Percentiles rank a stretch among this genome's conserved stretches.
Evolutionary conservation across 1,284 basidiomycete species (phyloP).

Genomic region (Pascua guehoae): DNA sequence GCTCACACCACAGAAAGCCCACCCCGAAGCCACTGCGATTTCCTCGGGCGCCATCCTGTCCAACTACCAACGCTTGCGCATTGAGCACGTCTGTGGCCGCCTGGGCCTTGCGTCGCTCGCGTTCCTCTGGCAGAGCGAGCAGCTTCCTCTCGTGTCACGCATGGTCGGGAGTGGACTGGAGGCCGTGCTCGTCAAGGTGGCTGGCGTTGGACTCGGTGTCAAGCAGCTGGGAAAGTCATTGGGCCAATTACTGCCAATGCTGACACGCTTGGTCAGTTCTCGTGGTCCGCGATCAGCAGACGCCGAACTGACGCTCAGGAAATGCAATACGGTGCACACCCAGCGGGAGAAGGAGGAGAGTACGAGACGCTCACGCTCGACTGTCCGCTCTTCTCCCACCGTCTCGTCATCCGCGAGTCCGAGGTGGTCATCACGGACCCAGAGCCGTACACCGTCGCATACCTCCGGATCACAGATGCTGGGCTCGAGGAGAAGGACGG

Average conservation of each 20-base stretch:
- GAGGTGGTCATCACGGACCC: conserved; percentile 63
- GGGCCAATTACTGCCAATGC: conserved; percentile 66
- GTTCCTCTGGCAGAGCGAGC: conserved; percentile 92
- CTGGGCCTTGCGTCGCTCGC: conserved; percentile 74
- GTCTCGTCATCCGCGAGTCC: conserved; percentile 63
- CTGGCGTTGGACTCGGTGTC: conserved; percentile 80
- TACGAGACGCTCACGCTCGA: conserved; percentile 94
- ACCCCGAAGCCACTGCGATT: conserved; percentile 82
- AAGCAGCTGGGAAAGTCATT: conserved; percentile 78
- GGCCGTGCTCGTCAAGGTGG: conserved; percentile 90
- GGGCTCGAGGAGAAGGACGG: conserved; percentile 57
- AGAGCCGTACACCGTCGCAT: conserved; percentile 70
- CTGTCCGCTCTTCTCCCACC: conserved; percentile 78
- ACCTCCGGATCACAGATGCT: conserved; percentile 70
- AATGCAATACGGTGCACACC: conserved; percentile 78
- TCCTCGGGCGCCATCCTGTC: conserved; percentile 96
- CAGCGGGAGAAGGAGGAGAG: conserved; percentile 97
- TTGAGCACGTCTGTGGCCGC: conserved; percentile 95
- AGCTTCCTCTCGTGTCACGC: conserved; percentile 74
- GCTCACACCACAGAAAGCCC: conserved; percentile 55
- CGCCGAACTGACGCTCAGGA: conserved; percentile 55
- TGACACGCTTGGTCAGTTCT: conserved; percentile 65
- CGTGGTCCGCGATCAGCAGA: too few species aligned
- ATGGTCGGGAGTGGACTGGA: conserved; percentile 80
- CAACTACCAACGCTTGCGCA: conserved; percentile 92